These are phyloP conservation scores for Pseudocercospora cruenta DNA, from an alignment of 2,329 filamentous ascomycete species.

Conservation along the genomic window DNA sequence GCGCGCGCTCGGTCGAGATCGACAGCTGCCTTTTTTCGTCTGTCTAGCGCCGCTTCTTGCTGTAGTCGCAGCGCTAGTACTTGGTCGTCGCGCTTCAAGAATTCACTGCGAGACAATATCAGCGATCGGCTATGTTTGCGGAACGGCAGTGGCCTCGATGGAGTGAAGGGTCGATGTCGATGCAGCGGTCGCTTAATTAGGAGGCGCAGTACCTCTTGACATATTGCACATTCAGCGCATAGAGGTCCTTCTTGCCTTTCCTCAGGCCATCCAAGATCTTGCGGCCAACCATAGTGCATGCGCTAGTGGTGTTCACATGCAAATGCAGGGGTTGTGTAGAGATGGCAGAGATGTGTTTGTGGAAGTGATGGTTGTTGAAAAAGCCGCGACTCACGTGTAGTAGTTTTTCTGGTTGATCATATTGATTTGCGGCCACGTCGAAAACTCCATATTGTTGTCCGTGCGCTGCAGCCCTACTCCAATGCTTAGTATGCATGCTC, in stretches of 20 bases:
- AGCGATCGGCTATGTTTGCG: neutral
- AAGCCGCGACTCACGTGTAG: constrained; percentile 71
- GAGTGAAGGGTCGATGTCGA: neutral
- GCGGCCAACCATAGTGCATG: constrained; percentile 34
- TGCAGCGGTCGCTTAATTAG: neutral
- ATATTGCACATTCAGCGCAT: constrained; percentile 41
- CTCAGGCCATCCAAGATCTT: constrained; percentile 37
- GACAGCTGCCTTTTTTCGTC: constrained; percentile 81
- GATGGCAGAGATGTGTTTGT: neutral
- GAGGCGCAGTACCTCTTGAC: constrained; percentile 35
- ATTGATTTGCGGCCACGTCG: constrained; percentile 87
- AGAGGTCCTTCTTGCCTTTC: constrained; percentile 40
- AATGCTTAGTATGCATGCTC: constrained; percentile 29
- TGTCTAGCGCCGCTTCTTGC: constrained; percentile 81
- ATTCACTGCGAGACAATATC: constrained; percentile 65
- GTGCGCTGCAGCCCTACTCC: constrained; percentile 81
- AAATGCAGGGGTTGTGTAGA: neutral
- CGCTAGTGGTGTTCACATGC: constrained; percentile 8
- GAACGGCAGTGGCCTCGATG: neutral
- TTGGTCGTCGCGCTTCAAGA: constrained; percentile 97
- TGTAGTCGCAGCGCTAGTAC: constrained; percentile 86
- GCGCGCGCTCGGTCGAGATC: constrained; percentile 85
- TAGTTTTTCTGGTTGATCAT: constrained; percentile 99
- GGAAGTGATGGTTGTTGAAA: constrained; percentile 5
- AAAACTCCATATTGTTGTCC: constrained; percentile 96